Base-by-base conservation (phyloP, 2,329 filamentous ascomycete genomes). In the Hansfordia pulvinata region DNA sequence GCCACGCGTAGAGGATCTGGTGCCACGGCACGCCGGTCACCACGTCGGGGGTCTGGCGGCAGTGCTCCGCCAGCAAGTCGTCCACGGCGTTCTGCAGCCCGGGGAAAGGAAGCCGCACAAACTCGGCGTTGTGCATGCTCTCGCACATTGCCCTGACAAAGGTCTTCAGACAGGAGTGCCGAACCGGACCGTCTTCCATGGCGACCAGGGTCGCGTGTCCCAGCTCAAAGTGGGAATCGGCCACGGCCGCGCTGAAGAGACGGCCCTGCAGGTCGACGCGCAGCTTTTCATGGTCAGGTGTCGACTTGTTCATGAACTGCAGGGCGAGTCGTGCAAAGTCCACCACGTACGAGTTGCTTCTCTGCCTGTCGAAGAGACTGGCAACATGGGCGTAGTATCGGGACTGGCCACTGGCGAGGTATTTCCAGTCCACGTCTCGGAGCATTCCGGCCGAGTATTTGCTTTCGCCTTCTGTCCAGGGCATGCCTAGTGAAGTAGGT, bases 1-100 rank as follows among this genome's bases (percentile, higher is more conserved):
- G 75, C 72, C 88, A 94, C 3, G 86, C 76, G 49, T 94, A 93
- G 25, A 96, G 69, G 30, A 94, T 78, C 42, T 88, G 81, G 46
- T 90, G 82, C 46, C 86, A 93, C 4, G 83, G 80, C 1, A 74
- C 67, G 8, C 69, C 71, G 20, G 55, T 59, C 30, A 58, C 61
- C 19, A 83, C 67, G 30, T 83, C 78, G 22, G 71, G 59, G 19
- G 76, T 72, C 30, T 70, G 68, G 36, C 70, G 70, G 46, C 81
- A 84, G 40, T 82, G 71, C 19, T 75, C 69, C 6, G 70, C 60
- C 8, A 98, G 68, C 19, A 84, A 75, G 5, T 74, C 70, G 45
- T 98, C 88, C 11, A 94, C 78, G 14, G 77, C 69, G 28, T 76
- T 72, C 39, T 79, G 71, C 23, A 94, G 69, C 12, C 76, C 75